Percentiles rank a stretch among this genome's conserved stretches.
Conservation (phyloP, 2,329 filamentous ascomycete species). For the Fusarium sp. region DNA sequence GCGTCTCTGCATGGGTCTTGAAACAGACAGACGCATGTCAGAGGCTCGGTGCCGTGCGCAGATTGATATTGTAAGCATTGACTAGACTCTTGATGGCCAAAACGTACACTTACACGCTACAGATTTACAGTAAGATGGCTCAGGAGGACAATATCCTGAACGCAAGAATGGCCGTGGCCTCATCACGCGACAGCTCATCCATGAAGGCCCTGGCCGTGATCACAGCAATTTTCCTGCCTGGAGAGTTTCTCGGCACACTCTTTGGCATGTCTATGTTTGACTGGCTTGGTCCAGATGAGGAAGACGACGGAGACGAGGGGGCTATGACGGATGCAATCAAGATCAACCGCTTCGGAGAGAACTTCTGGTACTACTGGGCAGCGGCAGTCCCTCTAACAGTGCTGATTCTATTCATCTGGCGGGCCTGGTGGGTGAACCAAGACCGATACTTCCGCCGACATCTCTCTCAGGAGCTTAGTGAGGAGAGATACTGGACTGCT, state of each 20-base stretch:
- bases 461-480: slow-evolving; percentile 58
- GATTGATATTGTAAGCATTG: slow-evolving; percentile 56
- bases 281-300: slow-evolving; percentile 54
- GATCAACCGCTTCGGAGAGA: slow-evolving; percentile 49
- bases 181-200: slow-evolving; percentile 57
- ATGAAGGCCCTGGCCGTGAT: slow-evolving; percentile 62
- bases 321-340: slow-evolving; percentile 21
- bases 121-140: slow-evolving; percentile 62
- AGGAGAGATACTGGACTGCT: slow-evolving; percentile 60
- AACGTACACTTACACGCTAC: slow-evolving; percentile 8
- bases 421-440: slow-evolving; percentile 60
- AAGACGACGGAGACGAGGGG: slow-evolving; percentile 28
- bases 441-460: slow-evolving; percentile 59
- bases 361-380: slow-evolving; percentile 61
- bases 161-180: slow-evolving; percentile 55
- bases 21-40: slow-evolving; percentile 59
- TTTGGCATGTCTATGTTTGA: slow-evolving; percentile 62
- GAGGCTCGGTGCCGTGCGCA: slow-evolving; percentile 59
- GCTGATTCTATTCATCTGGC: slow-evolving; percentile 56
- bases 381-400: slow-evolving; percentile 57
- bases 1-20: slow-evolving; percentile 57
- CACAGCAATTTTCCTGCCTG: slow-evolving; percentile 60
- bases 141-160: slow-evolving; percentile 61
- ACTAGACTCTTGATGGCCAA: too few relatives aligned
- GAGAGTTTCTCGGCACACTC: slow-evolving; percentile 58